Conservation (phyloP, 2,329 filamentous ascomycete genomes). For the Aspergillus versicolor region DNA sequence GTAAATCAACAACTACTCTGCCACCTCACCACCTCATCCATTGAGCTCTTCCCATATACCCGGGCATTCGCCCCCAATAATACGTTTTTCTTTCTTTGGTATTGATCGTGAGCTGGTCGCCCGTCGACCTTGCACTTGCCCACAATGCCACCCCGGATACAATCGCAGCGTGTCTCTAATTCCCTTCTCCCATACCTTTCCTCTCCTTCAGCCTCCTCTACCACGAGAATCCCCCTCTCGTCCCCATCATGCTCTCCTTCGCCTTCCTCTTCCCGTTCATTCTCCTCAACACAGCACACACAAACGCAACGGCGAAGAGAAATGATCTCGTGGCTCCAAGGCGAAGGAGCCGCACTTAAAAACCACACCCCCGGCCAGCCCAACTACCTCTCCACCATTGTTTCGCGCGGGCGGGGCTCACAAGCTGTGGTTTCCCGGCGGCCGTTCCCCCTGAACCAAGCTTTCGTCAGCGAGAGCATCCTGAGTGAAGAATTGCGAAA, state of each 20-base stretch:
- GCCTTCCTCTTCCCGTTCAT: constrained; percentile 24
- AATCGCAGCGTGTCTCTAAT: constrained; percentile 35
- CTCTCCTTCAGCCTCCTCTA: constrained; percentile 26
- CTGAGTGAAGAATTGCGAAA: constrained; percentile 72
- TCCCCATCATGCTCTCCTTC: constrained; percentile 11
- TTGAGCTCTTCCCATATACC: constrained; percentile 13
- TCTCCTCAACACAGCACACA: constrained; percentile 32
- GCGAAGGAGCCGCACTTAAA: constrained; percentile 31
- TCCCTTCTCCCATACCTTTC: constrained; percentile 34
- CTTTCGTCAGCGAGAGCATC: constrained; percentile 70
- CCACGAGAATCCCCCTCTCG: constrained; percentile 7
- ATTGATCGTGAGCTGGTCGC: not conserved
- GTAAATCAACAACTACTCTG: constrained; percentile 14
- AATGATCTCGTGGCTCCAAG: constrained; percentile 61
- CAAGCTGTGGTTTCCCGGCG: constrained; percentile 22
- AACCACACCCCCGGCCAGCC: constrained; percentile 31
- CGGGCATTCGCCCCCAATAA: not conserved
- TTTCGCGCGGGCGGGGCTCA: constrained; percentile 5
- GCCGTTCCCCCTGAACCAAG: constrained; percentile 73
- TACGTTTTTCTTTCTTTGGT: not conserved
- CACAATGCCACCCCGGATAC: constrained; percentile 42
- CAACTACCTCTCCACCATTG: constrained; percentile 30
- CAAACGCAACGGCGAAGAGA: constrained; percentile 53
- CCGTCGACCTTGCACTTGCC: not conserved
- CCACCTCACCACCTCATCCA: constrained; percentile 14